Conservation (phyloP, 2,329 filamentous ascomycete species). For the Domatiomyces globalis region DNA sequence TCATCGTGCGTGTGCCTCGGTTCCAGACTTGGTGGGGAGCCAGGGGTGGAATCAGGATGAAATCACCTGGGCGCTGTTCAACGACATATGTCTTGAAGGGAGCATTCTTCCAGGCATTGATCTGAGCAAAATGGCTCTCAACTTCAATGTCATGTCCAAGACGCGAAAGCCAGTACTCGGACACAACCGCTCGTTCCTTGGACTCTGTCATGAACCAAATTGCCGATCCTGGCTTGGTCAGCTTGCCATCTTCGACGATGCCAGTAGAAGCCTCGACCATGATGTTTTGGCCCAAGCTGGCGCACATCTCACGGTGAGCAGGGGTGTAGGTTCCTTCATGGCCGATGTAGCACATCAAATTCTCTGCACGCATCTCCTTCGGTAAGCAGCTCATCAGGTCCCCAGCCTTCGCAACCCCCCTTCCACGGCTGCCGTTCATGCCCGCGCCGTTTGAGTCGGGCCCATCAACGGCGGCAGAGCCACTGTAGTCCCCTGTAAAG, state of each 20-base stretch:
- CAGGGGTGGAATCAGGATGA: slow-evolving; percentile 82
- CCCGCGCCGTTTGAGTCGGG: slow-evolving; percentile 27
- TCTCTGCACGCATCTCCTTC: slow-evolving; percentile 75
- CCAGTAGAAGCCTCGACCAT: slow-evolving; percentile 80
- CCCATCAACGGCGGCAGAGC: slow-evolving; percentile 41
- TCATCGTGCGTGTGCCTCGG: slow-evolving; percentile 85
- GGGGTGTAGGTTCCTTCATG: slow-evolving; percentile 96
- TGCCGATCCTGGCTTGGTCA: slow-evolving; percentile 65
- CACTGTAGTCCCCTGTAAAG: slow-evolving; percentile 46
- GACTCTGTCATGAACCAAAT: slow-evolving; percentile 99
- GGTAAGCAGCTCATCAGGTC: slow-evolving; percentile 93
- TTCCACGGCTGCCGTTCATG: slow-evolving; percentile 34
- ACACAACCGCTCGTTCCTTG: slow-evolving; percentile 76
- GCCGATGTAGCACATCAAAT: slow-evolving; percentile 96
- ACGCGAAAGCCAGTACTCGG: slow-evolving; percentile 85
- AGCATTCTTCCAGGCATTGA: slow-evolving; percentile 89
- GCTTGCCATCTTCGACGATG: slow-evolving; percentile 53
- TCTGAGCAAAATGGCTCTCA: slow-evolving; percentile 89
- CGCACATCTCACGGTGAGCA: slow-evolving; percentile 94
- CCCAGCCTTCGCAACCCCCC: slow-evolving; percentile 57
- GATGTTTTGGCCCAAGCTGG: slow-evolving; percentile 87
- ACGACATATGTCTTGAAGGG: slow-evolving; percentile 88
- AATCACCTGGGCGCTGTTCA: slow-evolving; percentile 78
- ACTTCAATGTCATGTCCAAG: slow-evolving; percentile 94
- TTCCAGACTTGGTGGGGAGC: slow-evolving; percentile 99